Evolutionary conservation across 805 yeast genomes (phyloP), one percentile per base, ranked within the genome.

Genomic region (Metschnikowia orientalis): DNA sequence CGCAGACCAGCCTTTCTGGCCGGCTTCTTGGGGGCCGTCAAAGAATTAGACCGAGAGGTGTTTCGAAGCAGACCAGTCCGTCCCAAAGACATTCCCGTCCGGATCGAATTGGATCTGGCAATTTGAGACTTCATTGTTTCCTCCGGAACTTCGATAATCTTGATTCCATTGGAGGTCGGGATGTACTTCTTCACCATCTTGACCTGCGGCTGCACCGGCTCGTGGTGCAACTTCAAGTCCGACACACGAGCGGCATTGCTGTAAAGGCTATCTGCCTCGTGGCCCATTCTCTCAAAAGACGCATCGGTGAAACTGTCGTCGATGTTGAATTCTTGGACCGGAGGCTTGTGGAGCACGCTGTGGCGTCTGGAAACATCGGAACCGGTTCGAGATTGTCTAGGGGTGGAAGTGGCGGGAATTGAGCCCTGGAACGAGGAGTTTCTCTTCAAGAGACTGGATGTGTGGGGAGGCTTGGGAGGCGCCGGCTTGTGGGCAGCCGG

Each of bases 141-240:
- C 36, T 61, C 69, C 0, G 87, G 84, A 3, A 82, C 88, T 45
- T 82, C 89, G 4, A 82, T 63, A 7, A 80, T 67, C 30, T 79
- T 72, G 35, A 82, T 65, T 9, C 92, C 92, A 45, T 75, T 69
- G 3, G 84, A 78, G 2, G 87, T 79, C 2, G 92, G 90, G 28
- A 82, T 69, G 58, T 81, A 82, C 42, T 75, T 79, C 44, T 78
- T 80, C 7, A 81, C 71, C 59, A 73, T 79, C 34, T 62, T 71
- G 9, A 49, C 56, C 11, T 43, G 35, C n/a, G 32, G 26, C 23
- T 35, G 11, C 18, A 22, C 36, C n/a, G 50, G 45, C 32, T 21
- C 35, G 35, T 46, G 50, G 32, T 34, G 43, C 34, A 64, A 48
- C 32, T 56, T 55, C 38, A 65, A 53, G 48, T 64, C 71, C 27